These are phyloP conservation scores for Neodidymelliopsis sp. DNA, from an alignment of 2,329 filamentous ascomycete species.

Conservation along the genomic window DNA sequence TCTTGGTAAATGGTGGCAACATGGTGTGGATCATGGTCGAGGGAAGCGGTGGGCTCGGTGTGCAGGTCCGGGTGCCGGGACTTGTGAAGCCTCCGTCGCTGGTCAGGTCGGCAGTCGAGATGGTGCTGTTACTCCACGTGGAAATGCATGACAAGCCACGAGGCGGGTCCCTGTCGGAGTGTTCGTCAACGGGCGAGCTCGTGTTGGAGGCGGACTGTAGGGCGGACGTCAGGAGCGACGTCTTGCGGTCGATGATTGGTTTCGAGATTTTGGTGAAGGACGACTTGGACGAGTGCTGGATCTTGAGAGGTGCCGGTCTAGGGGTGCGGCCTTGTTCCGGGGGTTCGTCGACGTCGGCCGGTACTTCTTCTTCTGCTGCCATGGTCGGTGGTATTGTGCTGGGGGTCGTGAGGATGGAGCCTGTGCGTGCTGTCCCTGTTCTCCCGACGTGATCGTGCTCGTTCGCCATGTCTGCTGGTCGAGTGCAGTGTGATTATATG, in stretches of 20 bases:
- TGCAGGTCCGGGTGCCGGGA: slow-evolving; percentile 79
- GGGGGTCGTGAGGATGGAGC: slow-evolving; percentile 42
- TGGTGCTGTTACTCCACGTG: slow-evolving; percentile 80
- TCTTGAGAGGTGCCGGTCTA: slow-evolving; percentile 50
- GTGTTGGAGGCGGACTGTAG: slow-evolving; percentile 63
- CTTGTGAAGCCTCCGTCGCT: slow-evolving; percentile 93
- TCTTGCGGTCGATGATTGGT: slow-evolving; percentile 63
- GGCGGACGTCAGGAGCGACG: slow-evolving; percentile 87
- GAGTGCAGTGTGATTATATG: slow-evolving; percentile 3
- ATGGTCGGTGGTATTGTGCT: slow-evolving; percentile 35
- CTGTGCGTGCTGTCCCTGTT: slow-evolving; percentile 22
- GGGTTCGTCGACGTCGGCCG: slow-evolving; percentile 85
- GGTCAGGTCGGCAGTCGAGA: slow-evolving; percentile 90
- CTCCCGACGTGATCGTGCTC: slow-evolving; percentile 39
- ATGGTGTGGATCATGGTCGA: slow-evolving; percentile 57
- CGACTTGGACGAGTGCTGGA: slow-evolving; percentile 48
- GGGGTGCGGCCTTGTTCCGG: slow-evolving; percentile 71
- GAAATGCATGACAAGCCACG: slow-evolving; percentile 64
- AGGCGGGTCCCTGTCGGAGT: slow-evolving; percentile 42
- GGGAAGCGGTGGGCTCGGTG: slow-evolving; percentile 84
- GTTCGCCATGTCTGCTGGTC: slow-evolving; percentile 40
- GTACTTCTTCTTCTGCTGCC: slow-evolving; percentile 66
- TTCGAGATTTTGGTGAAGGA: slow-evolving; percentile 58
- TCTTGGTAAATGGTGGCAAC: slow-evolving; percentile 48
- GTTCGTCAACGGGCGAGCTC: slow-evolving; percentile 52